These are phyloP conservation scores for Cladosporium sp. DNA, from an alignment of 2,329 filamentous ascomycete genomes.

Conservation along the genomic window DNA sequence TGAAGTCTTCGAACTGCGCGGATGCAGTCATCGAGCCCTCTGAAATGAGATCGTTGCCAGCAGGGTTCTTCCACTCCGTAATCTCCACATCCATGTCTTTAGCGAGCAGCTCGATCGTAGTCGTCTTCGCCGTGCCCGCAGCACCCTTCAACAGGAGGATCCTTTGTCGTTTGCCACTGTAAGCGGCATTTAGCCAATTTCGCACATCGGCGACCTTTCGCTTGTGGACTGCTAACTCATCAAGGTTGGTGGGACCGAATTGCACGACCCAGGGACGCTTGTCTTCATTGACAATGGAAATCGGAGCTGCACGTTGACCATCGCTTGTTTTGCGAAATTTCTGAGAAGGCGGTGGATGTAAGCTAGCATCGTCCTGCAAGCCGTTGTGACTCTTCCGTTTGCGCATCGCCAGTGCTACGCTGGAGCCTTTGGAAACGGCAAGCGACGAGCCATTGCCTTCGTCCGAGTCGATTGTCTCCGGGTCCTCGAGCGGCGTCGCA, in stretches of 20 bases:
- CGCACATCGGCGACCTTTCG: constrained; percentile 85
- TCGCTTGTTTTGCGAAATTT: constrained; percentile 39
- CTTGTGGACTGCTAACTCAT: constrained; percentile 90
- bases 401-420: constrained; percentile 27
- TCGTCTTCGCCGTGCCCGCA: constrained; percentile 89
- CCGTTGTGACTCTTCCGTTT: constrained; percentile 26
- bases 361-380: constrained; percentile 13
- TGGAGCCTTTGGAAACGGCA: constrained; percentile 27
- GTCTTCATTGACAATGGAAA: constrained; percentile 41
- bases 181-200: constrained; percentile 71
- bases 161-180: constrained; percentile 45
- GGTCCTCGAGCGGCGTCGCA: constrained; percentile 18
- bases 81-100: constrained; percentile 70
- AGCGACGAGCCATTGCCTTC: constrained; percentile 21
- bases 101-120: constrained; percentile 72
- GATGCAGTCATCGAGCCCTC: constrained; percentile 64
- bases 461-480: constrained; percentile 28
- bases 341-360: constrained; percentile 29
- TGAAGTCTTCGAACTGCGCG: constrained; percentile 85
- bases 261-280: constrained; percentile 79
- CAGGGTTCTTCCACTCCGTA: constrained; percentile 86
- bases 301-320: constrained; percentile 30
- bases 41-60: constrained; percentile 51
- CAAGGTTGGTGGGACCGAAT: constrained; percentile 66
- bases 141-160: constrained; percentile 70